Percentiles rank a stretch among this genome's conserved stretches.
Conservation (phyloP, 2,329 filamentous ascomycete species). For the Didymella arachidicola region DNA sequence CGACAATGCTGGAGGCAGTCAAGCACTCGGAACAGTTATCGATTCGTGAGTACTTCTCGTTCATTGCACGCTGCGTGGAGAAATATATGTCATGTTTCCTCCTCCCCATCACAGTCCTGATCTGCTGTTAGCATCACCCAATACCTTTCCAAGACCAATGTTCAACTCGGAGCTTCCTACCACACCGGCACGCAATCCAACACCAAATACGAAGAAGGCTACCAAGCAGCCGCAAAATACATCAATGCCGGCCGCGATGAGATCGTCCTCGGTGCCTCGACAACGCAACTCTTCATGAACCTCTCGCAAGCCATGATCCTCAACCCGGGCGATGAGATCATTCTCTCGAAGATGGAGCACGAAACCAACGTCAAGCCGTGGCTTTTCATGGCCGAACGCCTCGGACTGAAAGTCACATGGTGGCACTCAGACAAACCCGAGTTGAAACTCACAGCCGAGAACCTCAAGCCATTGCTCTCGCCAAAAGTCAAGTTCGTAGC, state of each 20-base stretch:
- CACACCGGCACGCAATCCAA: slow-evolving; percentile 66
- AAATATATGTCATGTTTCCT: background rate
- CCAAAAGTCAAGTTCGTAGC: slow-evolving; percentile 72
- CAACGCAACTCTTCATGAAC: slow-evolving; percentile 79
- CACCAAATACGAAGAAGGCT: slow-evolving; percentile 65
- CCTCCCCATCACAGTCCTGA: slow-evolving; percentile 8
- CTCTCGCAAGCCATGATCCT: slow-evolving; percentile 54
- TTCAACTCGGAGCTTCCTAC: slow-evolving; percentile 79
- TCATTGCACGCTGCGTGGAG: background rate
- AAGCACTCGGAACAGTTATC: slow-evolving; percentile 71
- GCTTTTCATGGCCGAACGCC: slow-evolving; percentile 70
- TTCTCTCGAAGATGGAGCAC: slow-evolving; percentile 77
- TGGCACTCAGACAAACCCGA: slow-evolving; percentile 64
- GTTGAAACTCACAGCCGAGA: slow-evolving; percentile 65
- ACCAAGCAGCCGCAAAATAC: slow-evolving; percentile 71
- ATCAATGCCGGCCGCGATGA: slow-evolving; percentile 73
- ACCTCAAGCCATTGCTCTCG: slow-evolving; percentile 67
- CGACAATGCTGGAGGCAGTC: slow-evolving; percentile 81
- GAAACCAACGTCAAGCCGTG: slow-evolving; percentile 80
- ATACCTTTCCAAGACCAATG: slow-evolving; percentile 73
- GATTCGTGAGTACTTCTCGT: slow-evolving; percentile 62
- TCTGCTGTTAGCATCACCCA: slow-evolving; percentile 60
- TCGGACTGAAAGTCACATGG: slow-evolving; percentile 72
- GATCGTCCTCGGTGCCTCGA: slow-evolving; percentile 76
- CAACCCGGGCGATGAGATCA: slow-evolving; percentile 65